Conservation (phyloP, 139 green algal species). For the Coelastrella sp. region DNA sequence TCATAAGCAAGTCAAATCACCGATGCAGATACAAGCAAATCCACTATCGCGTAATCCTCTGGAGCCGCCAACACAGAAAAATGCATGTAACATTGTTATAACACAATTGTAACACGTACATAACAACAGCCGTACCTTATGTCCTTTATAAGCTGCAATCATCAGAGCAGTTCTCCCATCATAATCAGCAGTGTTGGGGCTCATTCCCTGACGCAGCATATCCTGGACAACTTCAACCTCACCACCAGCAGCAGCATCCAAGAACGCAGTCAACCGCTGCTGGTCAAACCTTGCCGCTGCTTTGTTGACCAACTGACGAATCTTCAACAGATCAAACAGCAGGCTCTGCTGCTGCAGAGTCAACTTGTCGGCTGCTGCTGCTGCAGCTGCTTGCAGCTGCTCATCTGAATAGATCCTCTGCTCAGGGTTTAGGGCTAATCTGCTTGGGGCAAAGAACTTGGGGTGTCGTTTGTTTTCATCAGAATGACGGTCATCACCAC, state of each 20-base stretch:
- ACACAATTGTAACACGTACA: too few relatives aligned
- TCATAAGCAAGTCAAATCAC: too few relatives aligned
- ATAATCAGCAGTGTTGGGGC: conserved; percentile 58
- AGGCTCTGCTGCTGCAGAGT: conserved; percentile 42
- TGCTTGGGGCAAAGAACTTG: too few relatives aligned
- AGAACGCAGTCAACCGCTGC: conserved; percentile 51
- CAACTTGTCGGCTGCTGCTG: not conserved
- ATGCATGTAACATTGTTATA: not conserved
- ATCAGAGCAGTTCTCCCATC: conserved; percentile 64
- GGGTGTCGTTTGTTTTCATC: not conserved
- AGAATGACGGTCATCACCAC: not conserved
- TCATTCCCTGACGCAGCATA: conserved; percentile 69
- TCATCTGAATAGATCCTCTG: not conserved
- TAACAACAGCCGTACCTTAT: too few relatives aligned
- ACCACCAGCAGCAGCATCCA: conserved; percentile 54
- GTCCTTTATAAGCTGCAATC: conserved; percentile 55
- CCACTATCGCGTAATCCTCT: not conserved
- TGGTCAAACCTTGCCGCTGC: conserved; percentile 43
- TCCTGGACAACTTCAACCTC: conserved; percentile 42
- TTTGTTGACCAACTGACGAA: conserved; percentile 49
- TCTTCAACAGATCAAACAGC: conserved; percentile 37
- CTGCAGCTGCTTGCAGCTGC: conserved; percentile 22
- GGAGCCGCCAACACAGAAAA: too few relatives aligned
- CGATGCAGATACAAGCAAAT: not conserved
- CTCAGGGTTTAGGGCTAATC: not conserved